Conservation (phyloP, 306 rosid genomes). For the Dryas octopetala region DNA sequence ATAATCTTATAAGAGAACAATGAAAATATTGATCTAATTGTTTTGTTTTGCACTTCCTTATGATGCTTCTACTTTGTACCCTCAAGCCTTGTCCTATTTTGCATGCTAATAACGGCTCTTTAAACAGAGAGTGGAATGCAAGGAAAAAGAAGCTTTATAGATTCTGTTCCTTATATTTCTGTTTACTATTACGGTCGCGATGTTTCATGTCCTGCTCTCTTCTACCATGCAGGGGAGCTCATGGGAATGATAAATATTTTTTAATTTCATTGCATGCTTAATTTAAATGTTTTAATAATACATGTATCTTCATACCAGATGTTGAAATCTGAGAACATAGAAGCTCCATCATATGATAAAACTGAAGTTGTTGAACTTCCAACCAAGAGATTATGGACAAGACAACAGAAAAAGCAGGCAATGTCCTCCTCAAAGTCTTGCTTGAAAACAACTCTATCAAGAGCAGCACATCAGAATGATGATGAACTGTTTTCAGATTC, state of each 20-base stretch:
- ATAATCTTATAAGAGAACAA: too few species aligned
- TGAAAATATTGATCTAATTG: too few species aligned
- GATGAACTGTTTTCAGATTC: background rate
- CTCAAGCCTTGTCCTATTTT: background rate
- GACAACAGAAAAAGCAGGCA: conserved; percentile 1
- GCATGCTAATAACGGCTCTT: background rate
- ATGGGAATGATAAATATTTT: background rate
- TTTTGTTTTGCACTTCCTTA: background rate
- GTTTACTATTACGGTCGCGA: background rate
- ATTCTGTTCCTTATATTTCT: background rate
- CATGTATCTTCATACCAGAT: background rate
- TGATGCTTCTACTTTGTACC: background rate
- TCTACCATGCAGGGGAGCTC: background rate
- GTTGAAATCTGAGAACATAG: background rate
- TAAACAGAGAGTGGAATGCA: background rate
- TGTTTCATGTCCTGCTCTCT: conserved; percentile 6
- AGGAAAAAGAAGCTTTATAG: background rate
- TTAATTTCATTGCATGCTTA: background rate
- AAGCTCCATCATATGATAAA: background rate
- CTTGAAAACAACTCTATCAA: background rate
- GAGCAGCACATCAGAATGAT: background rate
- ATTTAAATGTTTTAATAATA: background rate
- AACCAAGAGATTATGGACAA: conserved; percentile 7
- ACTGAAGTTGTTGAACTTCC: conserved; percentile 7
- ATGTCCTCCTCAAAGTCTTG: background rate